A percentile compares a stretch with the other conserved stretches of the same genome.
Evolutionary conservation across 2,329 filamentous ascomycete species (phyloP).

Genomic region (Talaromyces sp.): DNA sequence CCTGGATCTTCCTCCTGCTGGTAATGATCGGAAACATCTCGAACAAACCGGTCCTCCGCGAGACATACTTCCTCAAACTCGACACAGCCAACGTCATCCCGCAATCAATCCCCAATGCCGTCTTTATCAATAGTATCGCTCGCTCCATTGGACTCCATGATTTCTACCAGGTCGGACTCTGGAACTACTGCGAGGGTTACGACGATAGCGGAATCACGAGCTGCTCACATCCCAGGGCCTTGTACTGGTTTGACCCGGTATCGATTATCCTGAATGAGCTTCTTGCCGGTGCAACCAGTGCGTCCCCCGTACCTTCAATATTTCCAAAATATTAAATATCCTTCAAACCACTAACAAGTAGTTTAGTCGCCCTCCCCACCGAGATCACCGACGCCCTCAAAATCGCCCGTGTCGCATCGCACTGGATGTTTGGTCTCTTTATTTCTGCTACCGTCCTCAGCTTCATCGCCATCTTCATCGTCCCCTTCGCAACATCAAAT

Average conservation of each 20-base stretch:
- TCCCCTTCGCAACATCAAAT: slow-evolving; percentile 51
- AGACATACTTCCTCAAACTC: slow-evolving; percentile 81
- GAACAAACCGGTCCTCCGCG: slow-evolving; percentile 58
- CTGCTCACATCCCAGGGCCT: slow-evolving; percentile 66
- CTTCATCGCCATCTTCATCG: slow-evolving; percentile 67
- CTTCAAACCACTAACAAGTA: too few species aligned
- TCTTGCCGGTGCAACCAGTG: slow-evolving; percentile 73
- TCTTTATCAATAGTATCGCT: slow-evolving; percentile 81
- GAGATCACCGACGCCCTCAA: slow-evolving; percentile 70
- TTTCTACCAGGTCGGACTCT: slow-evolving; percentile 89
- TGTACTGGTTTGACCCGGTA: slow-evolving; percentile 93
- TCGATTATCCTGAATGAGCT: slow-evolving; percentile 76
- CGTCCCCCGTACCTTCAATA: slow-evolving; percentile 22
- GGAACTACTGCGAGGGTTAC: slow-evolving; percentile 90
- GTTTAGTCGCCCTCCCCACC: slow-evolving; percentile 66
- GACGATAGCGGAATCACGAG: slow-evolving; percentile 63
- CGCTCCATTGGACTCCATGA: slow-evolving; percentile 84
- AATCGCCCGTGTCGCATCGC: slow-evolving; percentile 70
- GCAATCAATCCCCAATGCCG: slow-evolving; percentile 65
- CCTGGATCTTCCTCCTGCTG: slow-evolving; percentile 75
- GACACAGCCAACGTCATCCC: slow-evolving; percentile 80
- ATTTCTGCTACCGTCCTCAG: slow-evolving; percentile 66
- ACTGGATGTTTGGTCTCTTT: slow-evolving; percentile 89
- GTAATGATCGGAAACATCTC: slow-evolving; percentile 74
- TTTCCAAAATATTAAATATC: too few species aligned